A percentile compares a stretch with the other conserved stretches of the same genome.
These are phyloP conservation scores for Coniochaeta sp. DNA, from an alignment of 2,329 filamentous ascomycete species.

Conservation along the genomic window DNA sequence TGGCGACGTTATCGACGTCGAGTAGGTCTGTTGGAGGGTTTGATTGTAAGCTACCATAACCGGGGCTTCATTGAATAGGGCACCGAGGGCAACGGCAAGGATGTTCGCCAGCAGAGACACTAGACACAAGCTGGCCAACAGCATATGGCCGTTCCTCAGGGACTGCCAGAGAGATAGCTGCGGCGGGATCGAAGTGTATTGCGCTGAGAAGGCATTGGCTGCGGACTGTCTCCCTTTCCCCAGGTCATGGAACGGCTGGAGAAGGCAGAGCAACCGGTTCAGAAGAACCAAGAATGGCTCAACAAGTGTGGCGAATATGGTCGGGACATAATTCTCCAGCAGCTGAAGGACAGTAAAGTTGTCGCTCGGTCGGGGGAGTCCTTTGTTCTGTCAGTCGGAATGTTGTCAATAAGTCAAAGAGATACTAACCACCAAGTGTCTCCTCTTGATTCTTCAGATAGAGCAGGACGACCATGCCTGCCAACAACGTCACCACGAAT, in stretches of 20 bases:
- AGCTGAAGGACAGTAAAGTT: constrained; percentile 29
- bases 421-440: constrained; percentile 7
- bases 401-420: background rate
- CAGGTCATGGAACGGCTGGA: constrained; percentile 48
- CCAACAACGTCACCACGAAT: constrained; percentile 5
- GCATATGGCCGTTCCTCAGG: constrained; percentile 32
- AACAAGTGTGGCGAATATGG: constrained; percentile 43
- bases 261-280: constrained; percentile 43
- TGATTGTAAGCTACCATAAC: constrained; percentile 3
- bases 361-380: constrained; percentile 19
- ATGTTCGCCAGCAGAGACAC: constrained; percentile 45
- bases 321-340: constrained; percentile 44
- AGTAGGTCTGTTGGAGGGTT: constrained; percentile 10
- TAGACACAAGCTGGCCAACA: constrained; percentile 37
- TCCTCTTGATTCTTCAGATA: constrained; percentile 13
- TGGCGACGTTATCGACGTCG: constrained; percentile 1
- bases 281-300: constrained; percentile 52
- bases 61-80: constrained; percentile 36
- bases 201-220: constrained; percentile 28
- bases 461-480: constrained; percentile 1
- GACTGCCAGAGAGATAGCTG: constrained; percentile 43
- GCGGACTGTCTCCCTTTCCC: constrained; percentile 27
- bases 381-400: constrained; percentile 10
- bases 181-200: constrained; percentile 49
- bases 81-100: constrained; percentile 43